Percentiles rank a stretch among this genome's conserved stretches.
These are phyloP conservation scores for Candolleomyces aberdarensis DNA, from an alignment of 768 basidiomycete species.

Conservation along the genomic window DNA sequence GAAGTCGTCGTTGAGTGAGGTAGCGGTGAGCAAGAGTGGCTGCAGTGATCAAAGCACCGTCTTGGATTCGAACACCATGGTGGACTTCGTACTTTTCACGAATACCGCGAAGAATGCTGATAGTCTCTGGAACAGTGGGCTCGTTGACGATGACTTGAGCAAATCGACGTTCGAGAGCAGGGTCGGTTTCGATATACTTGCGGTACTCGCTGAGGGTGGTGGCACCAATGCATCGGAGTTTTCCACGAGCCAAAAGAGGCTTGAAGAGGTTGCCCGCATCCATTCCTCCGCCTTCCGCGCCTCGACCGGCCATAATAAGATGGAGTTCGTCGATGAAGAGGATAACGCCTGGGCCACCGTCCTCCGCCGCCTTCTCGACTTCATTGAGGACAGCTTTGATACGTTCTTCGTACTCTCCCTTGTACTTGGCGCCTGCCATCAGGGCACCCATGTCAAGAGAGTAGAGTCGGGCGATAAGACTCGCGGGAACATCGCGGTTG, in stretches of 20 bases:
- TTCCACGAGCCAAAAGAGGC: conserved; percentile 86
- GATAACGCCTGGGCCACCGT: conserved; percentile 75
- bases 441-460: conserved; percentile 94
- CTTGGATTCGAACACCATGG: conserved; percentile 86
- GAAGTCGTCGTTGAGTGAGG: conserved; percentile 74
- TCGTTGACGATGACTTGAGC: conserved; percentile 94
- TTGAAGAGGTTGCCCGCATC: conserved; percentile 93
- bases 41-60: conserved; percentile 84
- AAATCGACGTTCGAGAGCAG: conserved; percentile 87
- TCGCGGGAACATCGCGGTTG: conserved; percentile 84
- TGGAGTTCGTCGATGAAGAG: conserved; percentile 96
- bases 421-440: conserved; percentile 91
- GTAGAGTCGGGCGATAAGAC: conserved; percentile 70
- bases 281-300: conserved; percentile 84
- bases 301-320: conserved; percentile 88
- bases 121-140: conserved; percentile 83
- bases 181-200: conserved; percentile 91
- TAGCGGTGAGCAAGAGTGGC: conserved; percentile 93
- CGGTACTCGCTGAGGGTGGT: conserved; percentile 92
- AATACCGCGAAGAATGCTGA: conserved; percentile 92
- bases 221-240: conserved; percentile 75
- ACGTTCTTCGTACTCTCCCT: conserved; percentile 95
- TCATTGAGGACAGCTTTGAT: conserved; percentile 91
- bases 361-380: conserved; percentile 82
- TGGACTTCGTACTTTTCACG: conserved; percentile 92